Base-by-base conservation (phyloP, 2,329 filamentous ascomycete species). In the Colletotrichum tamarilloi region DNA sequence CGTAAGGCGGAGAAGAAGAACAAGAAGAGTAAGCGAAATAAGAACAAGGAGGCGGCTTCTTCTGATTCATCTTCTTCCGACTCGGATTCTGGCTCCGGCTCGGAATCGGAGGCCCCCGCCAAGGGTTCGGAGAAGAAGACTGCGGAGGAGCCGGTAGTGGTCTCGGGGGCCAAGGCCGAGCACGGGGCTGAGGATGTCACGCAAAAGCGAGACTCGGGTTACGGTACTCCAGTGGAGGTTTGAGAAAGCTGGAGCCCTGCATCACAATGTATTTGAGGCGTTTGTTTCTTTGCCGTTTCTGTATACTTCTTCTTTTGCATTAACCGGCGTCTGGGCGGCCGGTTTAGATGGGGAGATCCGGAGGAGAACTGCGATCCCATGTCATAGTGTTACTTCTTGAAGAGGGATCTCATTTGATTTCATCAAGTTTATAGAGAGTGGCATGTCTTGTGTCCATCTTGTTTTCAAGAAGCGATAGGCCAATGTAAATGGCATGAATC, bases 111-210 rank as follows among this genome's bases (percentile, higher is more conserved):
- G 24, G 16, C 55, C 14, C 28, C 46, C 3, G 19, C 42, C 42
- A 49, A 49, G 8, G 42, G 19, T 22, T 22, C 42, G 16, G 68
- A 55, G 64, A 35, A 19, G 30, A 5, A 69, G 11, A 30, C 53
- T 14, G 59, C 63, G 16, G 71, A 74, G n/a, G 63, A 62, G 32
- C 67, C 24, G 63, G 59, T 24, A 52, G 62, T 24, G 52, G 24
- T 14, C 1, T 76, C 77, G 7, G 78, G 80, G 19, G 76, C n/a
- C 9, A 59, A 78, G 3, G 75, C 74, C 56, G 72, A 76, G 5
- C 81, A 82, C 22, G 79, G 80, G 8, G 80, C 78, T n/a, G 77
- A 81, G 24, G 75, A 77, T 24, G 75, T 78, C 42, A 74, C 71
- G 1, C 74, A 66, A 28, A 78, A 77, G 67, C 62, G 67, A 67